Evolutionary conservation across 805 yeast species (phyloP).

Genomic region (Yarrowia sp.): DNA sequence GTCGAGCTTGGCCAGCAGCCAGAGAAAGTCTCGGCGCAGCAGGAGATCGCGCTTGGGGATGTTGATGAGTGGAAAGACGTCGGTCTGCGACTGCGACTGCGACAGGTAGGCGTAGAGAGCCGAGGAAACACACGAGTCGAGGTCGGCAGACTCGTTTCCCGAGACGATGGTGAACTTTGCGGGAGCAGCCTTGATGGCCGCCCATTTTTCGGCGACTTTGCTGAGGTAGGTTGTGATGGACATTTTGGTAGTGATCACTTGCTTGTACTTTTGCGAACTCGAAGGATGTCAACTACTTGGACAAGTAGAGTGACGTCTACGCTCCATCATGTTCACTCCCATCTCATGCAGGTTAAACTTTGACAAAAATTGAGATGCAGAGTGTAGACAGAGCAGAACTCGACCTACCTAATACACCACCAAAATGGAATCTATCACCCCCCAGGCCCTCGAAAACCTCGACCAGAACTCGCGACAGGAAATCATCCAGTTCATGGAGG

Average conservation of each 20-base stretch:
- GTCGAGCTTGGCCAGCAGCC: constrained; percentile 48
- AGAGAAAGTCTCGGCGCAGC: constrained; percentile 68
- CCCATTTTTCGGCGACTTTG: constrained; percentile 16
- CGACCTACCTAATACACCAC: background rate
- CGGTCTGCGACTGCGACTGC: constrained; percentile 35
- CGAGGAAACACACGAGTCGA: constrained; percentile 84
- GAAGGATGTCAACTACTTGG: too few relatives aligned
- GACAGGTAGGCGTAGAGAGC: constrained; percentile 65
- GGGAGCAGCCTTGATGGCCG: constrained; percentile 16
- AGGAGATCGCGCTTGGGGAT: constrained; percentile 63
- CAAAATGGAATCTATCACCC: constrained; percentile 39
- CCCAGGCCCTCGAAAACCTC: constrained; percentile 45
- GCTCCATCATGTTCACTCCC: background rate
- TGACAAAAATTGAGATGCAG: constrained; percentile 15
- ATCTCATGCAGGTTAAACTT: constrained; percentile 14
- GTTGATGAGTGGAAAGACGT: constrained; percentile 68
- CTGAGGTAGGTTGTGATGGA: background rate
- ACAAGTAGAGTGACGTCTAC: too few relatives aligned
- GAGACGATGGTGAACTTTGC: constrained; percentile 46
- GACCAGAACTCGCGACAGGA: constrained; percentile 75
- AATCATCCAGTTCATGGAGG: constrained; percentile 69
- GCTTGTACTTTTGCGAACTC: too few relatives aligned
- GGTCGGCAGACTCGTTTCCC: constrained; percentile 81
- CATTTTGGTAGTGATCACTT: too few relatives aligned
- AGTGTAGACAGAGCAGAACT: background rate